Base-by-base conservation (phyloP, 2,329 filamentous ascomycete genomes). In the Curvularia lunata region DNA sequence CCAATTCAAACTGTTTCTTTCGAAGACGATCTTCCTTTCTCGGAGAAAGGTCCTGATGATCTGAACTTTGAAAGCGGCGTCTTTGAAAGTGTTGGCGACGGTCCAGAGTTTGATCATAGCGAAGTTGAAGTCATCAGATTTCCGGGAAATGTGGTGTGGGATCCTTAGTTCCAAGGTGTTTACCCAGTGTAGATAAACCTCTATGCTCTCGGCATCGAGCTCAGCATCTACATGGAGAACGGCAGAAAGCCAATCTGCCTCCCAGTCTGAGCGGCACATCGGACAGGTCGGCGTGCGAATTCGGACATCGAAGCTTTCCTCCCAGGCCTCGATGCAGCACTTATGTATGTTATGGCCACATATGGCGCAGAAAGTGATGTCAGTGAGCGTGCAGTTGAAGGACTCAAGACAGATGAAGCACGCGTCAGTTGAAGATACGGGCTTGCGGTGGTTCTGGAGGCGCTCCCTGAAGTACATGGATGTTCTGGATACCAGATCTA, bases 321-420 rank as follows among this genome's bases (percentile, higher is more conserved):
- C 54, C 60, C 48, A 62, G 16, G 23, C 2, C 19, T 60, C 37
- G 1, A 65, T 56, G 40, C 67, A 68, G 12, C 37, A 18, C 18
- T 57, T 42, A 25, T 71, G 68, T 4, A 67, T 12, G 9, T 69
- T 68, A 2, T 63, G 47, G 7, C 67, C 68, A 28, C 64, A 71
- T 2, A 46, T 21, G 18, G 13, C 9, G 57, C 68, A 69, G 42
- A 64, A 69, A 1, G 52, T 60, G 43, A 70, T 54, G 12, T 62
- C 52, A 19, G 48, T 40, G 3, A 19, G 28, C 0, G 19, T 46
- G 4, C 62, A 51, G 18, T 62, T 3, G 8, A 69, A 34, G 1
- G 28, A 9, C 5, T 65, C 62, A 12, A 51, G 25, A 50, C 66
- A 71, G n/a, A 72, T 57, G 13, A 49, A 54, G 38, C 67, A 71